Conservation (phyloP, 352 stramenopile genomes). For the Globisporangium paroecandrum region DNA sequence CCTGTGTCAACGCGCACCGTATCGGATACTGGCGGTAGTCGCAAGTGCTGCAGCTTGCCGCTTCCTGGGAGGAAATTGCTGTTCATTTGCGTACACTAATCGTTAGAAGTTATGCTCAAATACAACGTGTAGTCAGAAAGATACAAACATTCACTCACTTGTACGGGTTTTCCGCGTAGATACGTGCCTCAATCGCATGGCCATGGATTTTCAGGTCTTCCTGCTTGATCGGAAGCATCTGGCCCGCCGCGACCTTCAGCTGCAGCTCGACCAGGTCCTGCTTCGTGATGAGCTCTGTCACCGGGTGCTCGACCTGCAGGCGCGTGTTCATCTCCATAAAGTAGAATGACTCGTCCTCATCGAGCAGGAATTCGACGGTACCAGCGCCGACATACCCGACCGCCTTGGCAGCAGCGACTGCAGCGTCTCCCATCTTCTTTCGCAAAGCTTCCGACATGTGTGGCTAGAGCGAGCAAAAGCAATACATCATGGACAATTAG, state of each 20-base stretch:
- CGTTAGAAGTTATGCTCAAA: not conserved
- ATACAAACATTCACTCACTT: conserved; percentile 40
- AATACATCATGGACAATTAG: not conserved
- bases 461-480: conserved; percentile 29
- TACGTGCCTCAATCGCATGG: conserved; percentile 91
- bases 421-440: conserved; percentile 87
- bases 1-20: conserved; percentile 88
- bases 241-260: conserved; percentile 90
- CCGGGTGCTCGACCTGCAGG: conserved; percentile 92
- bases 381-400: conserved; percentile 91
- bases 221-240: conserved; percentile 88
- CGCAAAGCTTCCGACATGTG: conserved; percentile 79
- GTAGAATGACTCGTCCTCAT: conserved; percentile 91
- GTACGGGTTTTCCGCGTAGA: conserved; percentile 94
- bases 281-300: conserved; percentile 90
- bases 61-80: conserved; percentile 90
- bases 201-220: conserved; percentile 85
- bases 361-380: conserved; percentile 93
- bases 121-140: not conserved
- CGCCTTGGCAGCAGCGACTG: conserved; percentile 85
- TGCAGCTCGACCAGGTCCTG: conserved; percentile 93
- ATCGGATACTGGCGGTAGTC: conserved; percentile 63
- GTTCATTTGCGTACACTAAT: not conserved
- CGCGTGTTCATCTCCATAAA: conserved; percentile 98
- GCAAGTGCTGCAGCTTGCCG: conserved; percentile 80